Base-by-base conservation (phyloP, 2,329 filamentous ascomycete species). In the Microsporum canis region DNA sequence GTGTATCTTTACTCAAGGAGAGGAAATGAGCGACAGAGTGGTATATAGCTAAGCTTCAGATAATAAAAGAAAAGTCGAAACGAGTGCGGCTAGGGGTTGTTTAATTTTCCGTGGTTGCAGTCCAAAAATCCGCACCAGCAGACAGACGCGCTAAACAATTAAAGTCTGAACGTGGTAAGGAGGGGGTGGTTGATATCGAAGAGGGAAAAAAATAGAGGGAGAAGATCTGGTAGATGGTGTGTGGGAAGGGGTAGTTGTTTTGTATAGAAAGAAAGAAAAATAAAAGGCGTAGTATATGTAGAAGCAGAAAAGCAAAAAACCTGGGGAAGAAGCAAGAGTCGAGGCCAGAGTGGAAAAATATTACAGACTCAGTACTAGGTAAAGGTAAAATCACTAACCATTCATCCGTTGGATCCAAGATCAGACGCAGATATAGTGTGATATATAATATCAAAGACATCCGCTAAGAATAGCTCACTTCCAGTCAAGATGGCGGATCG, bases 361-460 rank as follows among this genome's bases (percentile, higher is more conserved):
- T 12, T 12, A 49, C 8, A 12, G 17, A 29, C 45, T 49, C 45
- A 6, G 45, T 49, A 29, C 45, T 49, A 49, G 41, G 23, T 12
- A 10, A 55, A 34, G 12, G 8, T 7, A 53, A 53, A 55, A 34
- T 34, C 29, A 6, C 29, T 34, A 34, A 55, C 49, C 17, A 23
- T 36, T 34, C 47, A 47, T 47, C 43, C 43, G 43, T 47, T 47
- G 43, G 43, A 27, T 4, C 45, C 23, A 29, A 49, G 45, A 49
- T 29, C 45, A 49, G 49, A 55, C 49, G 49, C 29, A 55, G 49
- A 55, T 55, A 55, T 29, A 49, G 45, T 49, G 45, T 55, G 49
- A 55, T 55, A 55, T 55, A 49, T 4, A 45, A 45, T 45, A 45
- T 45, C 41, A 14, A 27, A 29, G 6, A 1, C 41, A 23, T 2